Conservation (phyloP, 2,329 filamentous ascomycete species). For the Talaromyces sp. region DNA sequence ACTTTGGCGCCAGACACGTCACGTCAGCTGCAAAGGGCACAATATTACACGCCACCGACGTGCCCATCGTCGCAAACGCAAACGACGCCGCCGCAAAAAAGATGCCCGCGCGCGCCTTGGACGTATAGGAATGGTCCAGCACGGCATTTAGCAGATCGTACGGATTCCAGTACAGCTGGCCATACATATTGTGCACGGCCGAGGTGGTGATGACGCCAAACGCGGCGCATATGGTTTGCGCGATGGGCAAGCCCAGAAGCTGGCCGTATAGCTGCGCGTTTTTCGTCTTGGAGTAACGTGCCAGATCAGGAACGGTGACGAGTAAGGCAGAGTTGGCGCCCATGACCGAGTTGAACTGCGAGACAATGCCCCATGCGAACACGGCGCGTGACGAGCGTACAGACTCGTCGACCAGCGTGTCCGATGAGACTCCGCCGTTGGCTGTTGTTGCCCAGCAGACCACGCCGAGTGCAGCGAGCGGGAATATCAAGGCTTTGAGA, state of each 20-base stretch:
- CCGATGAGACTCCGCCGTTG: constrained; percentile 18
- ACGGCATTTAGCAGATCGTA: constrained; percentile 33
- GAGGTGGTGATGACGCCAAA: constrained; percentile 20
- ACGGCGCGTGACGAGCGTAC: constrained; percentile 13
- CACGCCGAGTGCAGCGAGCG: constrained; percentile 30
- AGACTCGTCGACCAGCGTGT: constrained; percentile 12
- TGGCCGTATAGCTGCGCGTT: constrained; percentile 28
- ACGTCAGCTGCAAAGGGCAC: constrained; percentile 31
- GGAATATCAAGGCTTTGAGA: constrained; percentile 31
- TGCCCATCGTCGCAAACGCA: constrained; percentile 18
- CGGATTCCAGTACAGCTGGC: constrained; percentile 34
- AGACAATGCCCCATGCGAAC: constrained; percentile 34
- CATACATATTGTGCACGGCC: constrained; percentile 27
- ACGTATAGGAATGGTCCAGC: constrained; percentile 29
- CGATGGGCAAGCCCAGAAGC: constrained; percentile 14
- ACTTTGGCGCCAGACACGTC: constrained; percentile 25
- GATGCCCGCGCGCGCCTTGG: constrained; percentile 25
- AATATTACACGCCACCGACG: constrained; percentile 22
- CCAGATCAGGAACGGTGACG: constrained; percentile 33
- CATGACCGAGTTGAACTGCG: constrained; percentile 35
- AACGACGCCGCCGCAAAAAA: constrained; percentile 25
- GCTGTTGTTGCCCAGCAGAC: constrained; percentile 29
- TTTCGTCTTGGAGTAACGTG: constrained; percentile 28
- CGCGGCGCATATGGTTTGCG: constrained; percentile 16
- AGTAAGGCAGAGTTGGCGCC: constrained; percentile 30